Base-by-base conservation (phyloP, 2,329 filamentous ascomycete species). In the Claviceps citrina region DNA sequence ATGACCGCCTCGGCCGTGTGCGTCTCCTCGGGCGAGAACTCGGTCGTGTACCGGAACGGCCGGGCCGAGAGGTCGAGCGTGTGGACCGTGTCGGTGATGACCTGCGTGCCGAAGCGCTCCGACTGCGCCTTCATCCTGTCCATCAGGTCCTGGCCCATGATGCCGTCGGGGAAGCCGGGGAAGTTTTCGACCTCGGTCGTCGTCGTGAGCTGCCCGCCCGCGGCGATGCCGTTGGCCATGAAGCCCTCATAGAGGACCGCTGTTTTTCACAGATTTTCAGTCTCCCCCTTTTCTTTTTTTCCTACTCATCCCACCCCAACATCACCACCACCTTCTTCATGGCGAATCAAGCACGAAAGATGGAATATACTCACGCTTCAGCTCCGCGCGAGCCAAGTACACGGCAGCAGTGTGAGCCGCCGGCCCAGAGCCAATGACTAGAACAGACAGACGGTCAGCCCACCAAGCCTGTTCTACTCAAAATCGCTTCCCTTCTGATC, bases 171-270 rank as follows among this genome's bases (percentile, higher is more conserved):
- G 67, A 96, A 98, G 36, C 91, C 91, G 20, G 91, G 91, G 65
- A 81, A 98, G 73, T 98, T 98, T 70, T 98, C 91, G 44, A 98
- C 78, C 51, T 98, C 93, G 54, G 93, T 96, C 41, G 91, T 98
- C 20, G 93, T 98, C 41, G 93, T 98, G 51, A 98, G 73, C 71
- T 98, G 91, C 43, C 91, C 91, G 51, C 91, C 91, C 33, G 91
- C 85, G 6, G 91, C 91, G 54, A 93, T 93, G 55, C 89, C 91
- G 57, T 95, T 91, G 53, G 91, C 91, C 61, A 98, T 78, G 73
- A 98, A 94, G 52, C 91, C 91, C 67, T 98, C 91, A 60, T 96
- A 98, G 51, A 98, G 72, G 47, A 95, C 83, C 47, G 91, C 76
- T 76, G 46, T 30, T 20, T 13, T 36, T 25, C n/a, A n/a, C n/a